phyloP scores from a whole-genome alignment of 495 filamentous ascomycete species.

The Neurospora terricola region DNA sequence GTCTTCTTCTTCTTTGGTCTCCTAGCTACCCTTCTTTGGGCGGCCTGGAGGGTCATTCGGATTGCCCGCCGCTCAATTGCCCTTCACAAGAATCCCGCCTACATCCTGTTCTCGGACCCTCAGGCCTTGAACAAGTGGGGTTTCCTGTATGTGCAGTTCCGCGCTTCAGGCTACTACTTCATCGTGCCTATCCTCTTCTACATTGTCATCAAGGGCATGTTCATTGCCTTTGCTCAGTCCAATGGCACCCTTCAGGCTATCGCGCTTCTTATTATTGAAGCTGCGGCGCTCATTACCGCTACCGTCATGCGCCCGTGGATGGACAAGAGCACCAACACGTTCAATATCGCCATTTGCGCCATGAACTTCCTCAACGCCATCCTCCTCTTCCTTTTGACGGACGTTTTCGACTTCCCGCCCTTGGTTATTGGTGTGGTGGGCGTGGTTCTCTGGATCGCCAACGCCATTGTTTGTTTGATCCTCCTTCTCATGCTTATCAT shows the following conservation, averaged over 20 bases:
- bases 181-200: conserved; percentile 76
- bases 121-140: conserved; percentile 95
- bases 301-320: conserved; percentile 88
- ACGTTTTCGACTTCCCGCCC: conserved; percentile 72
- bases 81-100: conserved; percentile 94
- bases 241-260: conserved; percentile 73
- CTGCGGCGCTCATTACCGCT: conserved; percentile 64
- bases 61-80: conserved; percentile 79
- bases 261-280: conserved; percentile 78
- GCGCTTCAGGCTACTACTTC: conserved; percentile 94
- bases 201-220: conserved; percentile 78
- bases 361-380: conserved; percentile 88
- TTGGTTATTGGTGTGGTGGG: conserved; percentile 90
- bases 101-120: conserved; percentile 94
- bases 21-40: conserved; percentile 72
- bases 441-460: conserved; percentile 86
- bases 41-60: conserved; percentile 76
- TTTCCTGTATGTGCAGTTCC: conserved; percentile 95
- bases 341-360: conserved; percentile 86
- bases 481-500: conserved; percentile 82
- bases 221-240: conserved; percentile 74
- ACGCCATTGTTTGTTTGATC: conserved; percentile 77
- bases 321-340: conserved; percentile 97
- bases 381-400: conserved; percentile 76
- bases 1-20: conserved; percentile 84